phyloP scores from a whole-genome alignment of 2,329 filamentous ascomycete genomes.

The Calycina herbarum region DNA sequence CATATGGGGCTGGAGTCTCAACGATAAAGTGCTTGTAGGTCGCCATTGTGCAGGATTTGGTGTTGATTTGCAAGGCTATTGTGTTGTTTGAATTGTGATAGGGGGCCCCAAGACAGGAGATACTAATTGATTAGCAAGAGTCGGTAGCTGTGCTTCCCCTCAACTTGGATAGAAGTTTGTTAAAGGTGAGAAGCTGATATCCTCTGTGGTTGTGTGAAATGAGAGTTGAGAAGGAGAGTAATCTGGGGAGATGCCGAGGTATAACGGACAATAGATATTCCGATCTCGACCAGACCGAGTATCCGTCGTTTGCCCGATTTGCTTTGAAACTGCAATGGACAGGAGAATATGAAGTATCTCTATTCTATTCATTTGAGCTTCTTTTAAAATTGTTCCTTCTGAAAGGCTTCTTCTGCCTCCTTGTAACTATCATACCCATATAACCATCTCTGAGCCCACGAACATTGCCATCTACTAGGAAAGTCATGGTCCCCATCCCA shows the following conservation, averaged over 20 bases:
- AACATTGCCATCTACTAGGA: conserved; percentile 64
- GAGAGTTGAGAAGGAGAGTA: not conserved
- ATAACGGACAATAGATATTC: not conserved
- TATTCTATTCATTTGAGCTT: no score
- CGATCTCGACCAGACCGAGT: not conserved
- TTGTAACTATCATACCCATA: conserved; percentile 63
- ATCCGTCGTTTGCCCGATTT: no score
- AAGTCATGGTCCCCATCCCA: conserved; percentile 53
- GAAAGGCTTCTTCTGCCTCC: conserved; percentile 46
- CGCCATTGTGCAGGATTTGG: conserved; percentile 19
- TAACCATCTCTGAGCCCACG: conserved; percentile 61
- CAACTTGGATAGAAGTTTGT: not conserved
- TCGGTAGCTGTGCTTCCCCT: not conserved
- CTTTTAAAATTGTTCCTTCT: not conserved
- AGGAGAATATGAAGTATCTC: no score
- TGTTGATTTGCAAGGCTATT: no score
- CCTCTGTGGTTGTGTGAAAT: not conserved
- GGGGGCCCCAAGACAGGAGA: not conserved
- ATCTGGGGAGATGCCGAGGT: conserved; percentile 1
- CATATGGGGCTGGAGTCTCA: conserved; percentile 67
- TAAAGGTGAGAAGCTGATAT: not conserved
- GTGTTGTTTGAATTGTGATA: not conserved
- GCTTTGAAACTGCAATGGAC: no score
- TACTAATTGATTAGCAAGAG: not conserved
- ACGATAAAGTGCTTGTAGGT: conserved; percentile 51